Base-by-base conservation (phyloP, 768 basidiomycete genomes). In the Galerina sulciceps region DNA sequence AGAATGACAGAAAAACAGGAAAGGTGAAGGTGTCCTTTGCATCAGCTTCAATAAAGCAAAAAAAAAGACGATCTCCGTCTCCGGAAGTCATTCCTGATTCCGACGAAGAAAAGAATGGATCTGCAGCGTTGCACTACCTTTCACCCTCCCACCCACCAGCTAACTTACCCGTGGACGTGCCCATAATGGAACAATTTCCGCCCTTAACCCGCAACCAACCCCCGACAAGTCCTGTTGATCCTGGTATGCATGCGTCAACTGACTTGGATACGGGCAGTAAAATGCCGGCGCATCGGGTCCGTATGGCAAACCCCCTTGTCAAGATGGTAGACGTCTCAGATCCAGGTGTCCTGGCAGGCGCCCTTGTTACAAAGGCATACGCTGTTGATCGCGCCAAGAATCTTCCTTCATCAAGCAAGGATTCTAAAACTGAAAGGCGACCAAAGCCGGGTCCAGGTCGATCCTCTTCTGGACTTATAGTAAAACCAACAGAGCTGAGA, bases 291-390 rank as follows among this genome's bases (percentile, higher is more conserved):
- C 87, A 86, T 67, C 81, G 81, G 54, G 72, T 69, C 1, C 81
- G 85, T 43, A 74, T 71, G 13, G 76, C 77, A 15, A 84, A 87
- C 22, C 85, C 88, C 14, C 75, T 76, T 4, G 79, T 89, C 17
- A 84, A 84, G 63, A 68, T 84, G 58, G 70, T 79, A 4, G 83
- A 87, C 51, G 78, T 81, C 49, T 69, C 77, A 6, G 57, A 67
- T 11, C 61, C 75, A 17, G 59, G 61, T 18, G 58, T 45, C 17
- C 54, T 76, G 54, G 75, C 75, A 14, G 72, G 75, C 38, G 80
- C 78, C 15, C 81, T 85, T 38, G 65, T 81, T 6, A 75, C 78
- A 11, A 89, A 88, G 69, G 75, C 80, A 35, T 80, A 79, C 38
- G 59, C 84, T 6, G 68, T 75, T 51, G 69, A 69, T 23, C 65